Evolutionary conservation across 164 flowering plant species (phyloP), one percentile per base, ranked within the genome.

Genomic region (Macadamia tetraphylla): DNA sequence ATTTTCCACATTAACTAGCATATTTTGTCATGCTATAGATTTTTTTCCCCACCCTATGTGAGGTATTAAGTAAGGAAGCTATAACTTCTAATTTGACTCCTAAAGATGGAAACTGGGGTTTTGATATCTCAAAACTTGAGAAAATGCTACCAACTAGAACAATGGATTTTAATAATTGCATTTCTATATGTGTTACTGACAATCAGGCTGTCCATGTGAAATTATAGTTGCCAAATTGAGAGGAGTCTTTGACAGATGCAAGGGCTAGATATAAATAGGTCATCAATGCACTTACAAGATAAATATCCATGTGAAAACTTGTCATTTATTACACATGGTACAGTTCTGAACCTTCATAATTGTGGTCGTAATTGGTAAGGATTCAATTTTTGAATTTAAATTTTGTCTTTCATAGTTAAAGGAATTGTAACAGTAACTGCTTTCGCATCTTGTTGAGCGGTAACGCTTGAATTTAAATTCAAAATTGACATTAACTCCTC

Each of bases 241-340:
- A 76, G 75, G 98, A 93, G 73, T 68, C 80, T 0, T 60, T 71
- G 62, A 12, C 1, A 18, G 29, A 61, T 48, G 82, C 88, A 30
- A 82, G 92, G 65, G 64, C 59, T 35, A 80, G 98, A 79, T 91
- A 89, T 63, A 64, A 31, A 44, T 14, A 70, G 6, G 79, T 85
- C 55, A 63, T 91, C 48, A 68, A 51, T 65, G 83, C 81, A 15
- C 90, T 93, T 63, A 96, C 98, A 9, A 23, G 84, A 93, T 77
- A 86, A 81, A 77, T 87, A 73, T 68, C 97, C 94, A 17, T 56
- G 76, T 1, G 92, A 91, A 58, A 89, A 91, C 75, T 69, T 93
- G 81, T 77, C 91, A 77, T 80, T 93, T 59, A 88, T 93, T 30
- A 85, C 97, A 0, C 98, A 91, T 53, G 97, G 97, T 91, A 71